phyloP scores from a whole-genome alignment of 1,139 yeast genomes.

The Pneumocystis carinii region DNA sequence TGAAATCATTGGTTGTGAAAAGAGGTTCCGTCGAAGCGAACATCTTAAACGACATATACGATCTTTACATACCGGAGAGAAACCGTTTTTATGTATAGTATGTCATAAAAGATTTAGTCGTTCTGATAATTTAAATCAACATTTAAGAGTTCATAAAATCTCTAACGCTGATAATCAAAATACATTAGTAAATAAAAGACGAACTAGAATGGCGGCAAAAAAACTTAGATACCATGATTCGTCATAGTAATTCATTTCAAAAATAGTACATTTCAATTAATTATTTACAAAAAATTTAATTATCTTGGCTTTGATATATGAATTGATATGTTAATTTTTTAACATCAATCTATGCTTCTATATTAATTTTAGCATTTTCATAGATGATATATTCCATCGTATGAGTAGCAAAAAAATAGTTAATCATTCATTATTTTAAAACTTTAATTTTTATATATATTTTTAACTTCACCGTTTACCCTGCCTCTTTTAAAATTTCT shows the following conservation, averaged over 20 bases:
- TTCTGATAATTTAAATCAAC: slow-evolving; percentile 62
- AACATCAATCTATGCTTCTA: not conserved
- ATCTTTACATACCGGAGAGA: slow-evolving; percentile 51
- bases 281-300: not conserved
- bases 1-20: slow-evolving; percentile 6
- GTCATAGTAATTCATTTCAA: not conserved
- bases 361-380: not conserved
- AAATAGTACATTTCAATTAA: not conserved
- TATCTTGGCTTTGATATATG: not conserved
- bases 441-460: not conserved
- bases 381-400: not conserved
- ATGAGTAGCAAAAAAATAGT: not conserved
- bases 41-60: slow-evolving; percentile 66
- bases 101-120: slow-evolving; percentile 64
- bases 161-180: not conserved
- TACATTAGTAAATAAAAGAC: not conserved
- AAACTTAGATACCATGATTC: not conserved
- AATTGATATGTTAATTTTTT: not conserved
- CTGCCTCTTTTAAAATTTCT: too few species aligned
- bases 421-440: not conserved
- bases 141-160: slow-evolving; percentile 19
- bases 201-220: not conserved
- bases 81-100: slow-evolving; percentile 56
- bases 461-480: not conserved
- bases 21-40: slow-evolving; percentile 53